Evolutionary conservation across 2,329 filamentous ascomycete species (phyloP), one percentile per base, ranked within the genome.

Genomic region (Epichloe coenophiala): DNA sequence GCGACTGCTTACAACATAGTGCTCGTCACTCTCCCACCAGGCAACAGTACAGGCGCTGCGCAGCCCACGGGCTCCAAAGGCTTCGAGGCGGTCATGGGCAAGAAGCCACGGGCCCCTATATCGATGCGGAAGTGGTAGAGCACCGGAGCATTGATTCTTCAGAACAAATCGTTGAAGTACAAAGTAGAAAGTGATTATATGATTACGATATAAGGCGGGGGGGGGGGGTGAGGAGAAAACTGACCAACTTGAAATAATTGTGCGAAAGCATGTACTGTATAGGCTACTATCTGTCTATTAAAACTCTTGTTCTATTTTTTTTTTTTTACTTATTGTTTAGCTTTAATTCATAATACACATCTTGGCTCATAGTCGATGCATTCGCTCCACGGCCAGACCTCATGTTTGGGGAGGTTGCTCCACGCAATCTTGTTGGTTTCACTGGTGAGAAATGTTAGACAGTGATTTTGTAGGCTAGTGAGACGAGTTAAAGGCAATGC

Each of bases 1-100:
- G 54, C 60, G 11, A 68, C 66, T 13, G 57, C 63, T 36, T 69
- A 64, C 55, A 68, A 67, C 57, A 69, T 65, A 1, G 57, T 68
- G n/a, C 53, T 60, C 15, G 58, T 63, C 51, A 68, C 65, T 5
- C 56, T 65, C 12, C n/a, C 15, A 15, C 36, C 51, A 5, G 47
- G 47, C 13, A 50, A 43, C 17, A 12, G 45, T 8, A 53, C 48
- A 17, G 33, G 38, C 7, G 37, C 39, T 31, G 39, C 47, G 13
- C 48, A 45, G 33, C 48, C 51, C 23, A 46, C 43, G 4, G 33
- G 37, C 21, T 47, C 36, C 39, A 21, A 39, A 23, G 21, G 11
- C 40, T n/a, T 37, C 12, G 13, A 27, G 37, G 15, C 27, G n/a
- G 13, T 11, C n/a, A 41, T 44, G 35, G 48, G 13, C 13, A 45